phyloP scores from a whole-genome alignment of 2,329 filamentous ascomycete genomes.

The Trichoderma aggressivum region DNA sequence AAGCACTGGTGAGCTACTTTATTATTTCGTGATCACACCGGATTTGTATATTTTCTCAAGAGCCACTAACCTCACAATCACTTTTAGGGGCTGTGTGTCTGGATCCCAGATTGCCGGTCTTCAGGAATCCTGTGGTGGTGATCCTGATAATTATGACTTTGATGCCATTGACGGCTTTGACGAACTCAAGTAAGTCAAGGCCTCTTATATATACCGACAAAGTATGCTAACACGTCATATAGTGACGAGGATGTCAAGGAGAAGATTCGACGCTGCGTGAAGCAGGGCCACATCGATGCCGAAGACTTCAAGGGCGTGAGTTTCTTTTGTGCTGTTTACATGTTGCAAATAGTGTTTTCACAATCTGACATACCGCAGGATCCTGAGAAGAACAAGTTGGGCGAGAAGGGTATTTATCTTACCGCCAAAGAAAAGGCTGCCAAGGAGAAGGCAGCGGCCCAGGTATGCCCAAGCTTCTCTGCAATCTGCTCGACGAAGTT shows the following conservation, averaged over 20 bases:
- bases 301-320: constrained; percentile 87
- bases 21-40: background rate
- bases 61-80: background rate
- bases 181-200: constrained; percentile 54
- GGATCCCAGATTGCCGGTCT: constrained; percentile 68
- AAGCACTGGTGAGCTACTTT: constrained; percentile 71
- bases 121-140: constrained; percentile 50
- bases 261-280: constrained; percentile 70
- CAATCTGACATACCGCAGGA: constrained; percentile 52
- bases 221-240: background rate
- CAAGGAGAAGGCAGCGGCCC: constrained; percentile 31
- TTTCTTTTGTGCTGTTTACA: constrained; percentile 22
- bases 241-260: constrained; percentile 59
- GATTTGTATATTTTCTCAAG: background rate
- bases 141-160: constrained; percentile 51
- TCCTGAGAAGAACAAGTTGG: constrained; percentile 67
- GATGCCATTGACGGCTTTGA: constrained; percentile 77
- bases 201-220: background rate
- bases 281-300: constrained; percentile 75
- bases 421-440: constrained; percentile 36
- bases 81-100: constrained; percentile 78
- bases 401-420: constrained; percentile 60
- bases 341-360: constrained; percentile 1
- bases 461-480: constrained; percentile 20
- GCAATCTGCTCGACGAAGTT: constrained; percentile 21